These are phyloP conservation scores for Kwoniella shivajii DNA, from an alignment of 1,284 basidiomycete species.

Conservation along the genomic window DNA sequence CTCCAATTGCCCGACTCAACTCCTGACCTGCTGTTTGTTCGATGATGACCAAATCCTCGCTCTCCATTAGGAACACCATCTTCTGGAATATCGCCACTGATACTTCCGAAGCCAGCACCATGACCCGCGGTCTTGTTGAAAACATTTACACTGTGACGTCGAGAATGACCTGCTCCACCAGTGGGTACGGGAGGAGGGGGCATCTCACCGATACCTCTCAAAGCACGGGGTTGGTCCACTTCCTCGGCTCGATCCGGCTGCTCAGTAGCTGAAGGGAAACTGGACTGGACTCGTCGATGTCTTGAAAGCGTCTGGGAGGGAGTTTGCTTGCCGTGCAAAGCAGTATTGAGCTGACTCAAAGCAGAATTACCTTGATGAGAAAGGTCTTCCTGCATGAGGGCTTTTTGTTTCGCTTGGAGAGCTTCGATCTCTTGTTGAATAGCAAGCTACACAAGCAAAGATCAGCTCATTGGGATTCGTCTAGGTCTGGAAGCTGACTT, in stretches of 20 bases:
- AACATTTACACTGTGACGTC: slow-evolving; percentile 93
- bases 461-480: slow-evolving; percentile 7
- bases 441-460: slow-evolving; percentile 64
- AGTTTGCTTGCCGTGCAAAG: slow-evolving; percentile 22
- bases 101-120: slow-evolving; percentile 41
- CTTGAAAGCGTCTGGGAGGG: slow-evolving; percentile 51
- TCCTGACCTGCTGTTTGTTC: slow-evolving; percentile 58
- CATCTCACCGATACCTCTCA: slow-evolving; percentile 34
- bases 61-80: slow-evolving; percentile 43
- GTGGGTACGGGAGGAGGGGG: slow-evolving; percentile 31
- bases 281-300: slow-evolving; percentile 87
- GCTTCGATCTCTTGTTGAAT: slow-evolving; percentile 88
- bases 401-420: slow-evolving; percentile 84
- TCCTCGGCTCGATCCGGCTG: slow-evolving; percentile 6
- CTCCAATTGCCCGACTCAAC: slow-evolving; percentile 75
- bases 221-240: slow-evolving; percentile 19
- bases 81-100: slow-evolving; percentile 35
- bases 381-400: slow-evolving; percentile 82
- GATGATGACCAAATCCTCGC: slow-evolving; percentile 66
- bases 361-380: slow-evolving; percentile 67
- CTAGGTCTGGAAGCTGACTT: slow-evolving; percentile 23
- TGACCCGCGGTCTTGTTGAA: slow-evolving; percentile 49
- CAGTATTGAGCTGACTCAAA: slow-evolving; percentile 51
- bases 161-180: slow-evolving; percentile 66
- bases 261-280: slow-evolving; percentile 50